A percentile compares a stretch with the other conserved stretches of the same genome.
These are phyloP conservation scores for Apocynum venetum DNA, from an alignment of 257 asterid species.

Conservation along the genomic window DNA sequence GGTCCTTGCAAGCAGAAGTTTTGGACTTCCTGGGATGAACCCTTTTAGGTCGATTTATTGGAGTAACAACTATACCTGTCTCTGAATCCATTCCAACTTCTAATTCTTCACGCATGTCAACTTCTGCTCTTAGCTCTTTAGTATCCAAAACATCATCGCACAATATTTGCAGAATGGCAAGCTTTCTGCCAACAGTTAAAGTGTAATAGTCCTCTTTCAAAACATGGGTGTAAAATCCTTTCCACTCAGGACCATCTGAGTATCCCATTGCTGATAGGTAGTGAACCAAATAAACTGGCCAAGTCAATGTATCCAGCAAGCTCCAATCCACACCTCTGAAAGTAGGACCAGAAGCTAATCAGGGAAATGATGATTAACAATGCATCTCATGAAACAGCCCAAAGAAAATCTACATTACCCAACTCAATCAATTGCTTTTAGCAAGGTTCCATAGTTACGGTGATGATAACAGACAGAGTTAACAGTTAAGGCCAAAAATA, in stretches of 20 bases:
- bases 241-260: constrained; percentile 49
- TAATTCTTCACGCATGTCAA: constrained; percentile 63
- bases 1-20: constrained; percentile 45
- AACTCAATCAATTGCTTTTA: not conserved
- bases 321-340: constrained; percentile 91
- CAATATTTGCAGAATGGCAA: constrained; percentile 73
- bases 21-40: constrained; percentile 72
- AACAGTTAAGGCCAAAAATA: not conserved
- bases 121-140: constrained; percentile 66
- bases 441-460: not conserved
- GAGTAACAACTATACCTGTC: constrained; percentile 27
- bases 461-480: not conserved
- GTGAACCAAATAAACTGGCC: constrained; percentile 90
- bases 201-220: constrained; percentile 65
- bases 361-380: not conserved
- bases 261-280: constrained; percentile 69
- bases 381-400: not conserved
- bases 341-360: not conserved
- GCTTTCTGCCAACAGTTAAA: constrained; percentile 58
- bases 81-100: constrained; percentile 65
- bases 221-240: constrained; percentile 39
- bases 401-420: not conserved
- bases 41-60: constrained; percentile 47
- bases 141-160: constrained; percentile 90
- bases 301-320: constrained; percentile 82